These are phyloP conservation scores for Vitis hybrid DNA, from an alignment of 177 flowering plant genomes.

Conservation along the genomic window DNA sequence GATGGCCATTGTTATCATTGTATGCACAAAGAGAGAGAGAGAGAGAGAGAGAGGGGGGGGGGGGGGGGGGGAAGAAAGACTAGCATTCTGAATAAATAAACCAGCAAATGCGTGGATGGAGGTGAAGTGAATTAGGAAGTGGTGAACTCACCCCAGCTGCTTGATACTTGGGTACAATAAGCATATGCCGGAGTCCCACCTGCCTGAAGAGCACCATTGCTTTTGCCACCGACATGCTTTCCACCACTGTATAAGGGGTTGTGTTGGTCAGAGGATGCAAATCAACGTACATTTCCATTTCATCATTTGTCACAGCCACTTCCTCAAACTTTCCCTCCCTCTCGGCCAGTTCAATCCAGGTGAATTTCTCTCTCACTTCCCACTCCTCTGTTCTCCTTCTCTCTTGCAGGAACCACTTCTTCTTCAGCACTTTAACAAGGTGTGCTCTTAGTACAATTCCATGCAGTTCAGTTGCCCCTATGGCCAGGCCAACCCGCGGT, in stretches of 20 bases:
- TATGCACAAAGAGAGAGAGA: not conserved
- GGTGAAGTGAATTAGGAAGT: not conserved
- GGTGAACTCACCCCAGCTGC: conserved; percentile 69
- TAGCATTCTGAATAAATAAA: not conserved
- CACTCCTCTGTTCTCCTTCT: conserved; percentile 70
- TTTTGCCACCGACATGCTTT: conserved; percentile 91
- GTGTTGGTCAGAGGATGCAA: conserved; percentile 87
- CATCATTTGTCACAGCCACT: conserved; percentile 54
- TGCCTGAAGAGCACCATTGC: conserved; percentile 85
- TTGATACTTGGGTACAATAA: conserved; percentile 76
- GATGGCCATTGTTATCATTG: not conserved
- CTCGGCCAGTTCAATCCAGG: conserved; percentile 74
- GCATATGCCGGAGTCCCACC: conserved; percentile 85
- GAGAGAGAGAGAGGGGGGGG: not conserved
- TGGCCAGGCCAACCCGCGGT: conserved; percentile 34
- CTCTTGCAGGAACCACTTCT: conserved; percentile 58
- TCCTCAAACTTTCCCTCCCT: conserved; percentile 59
- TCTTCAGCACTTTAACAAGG: conserved; percentile 55
- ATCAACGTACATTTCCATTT: conserved; percentile 91
- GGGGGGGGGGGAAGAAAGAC: too few relatives aligned
- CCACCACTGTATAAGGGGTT: conserved; percentile 83
- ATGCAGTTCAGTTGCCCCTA: conserved; percentile 54
- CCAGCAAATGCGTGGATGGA: not conserved
- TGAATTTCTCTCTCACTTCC: conserved; percentile 70
- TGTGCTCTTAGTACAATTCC: conserved; percentile 77